Evolutionary conservation across 2,329 filamentous ascomycete species (phyloP).

Genomic region (Paecilomyces niveus): DNA sequence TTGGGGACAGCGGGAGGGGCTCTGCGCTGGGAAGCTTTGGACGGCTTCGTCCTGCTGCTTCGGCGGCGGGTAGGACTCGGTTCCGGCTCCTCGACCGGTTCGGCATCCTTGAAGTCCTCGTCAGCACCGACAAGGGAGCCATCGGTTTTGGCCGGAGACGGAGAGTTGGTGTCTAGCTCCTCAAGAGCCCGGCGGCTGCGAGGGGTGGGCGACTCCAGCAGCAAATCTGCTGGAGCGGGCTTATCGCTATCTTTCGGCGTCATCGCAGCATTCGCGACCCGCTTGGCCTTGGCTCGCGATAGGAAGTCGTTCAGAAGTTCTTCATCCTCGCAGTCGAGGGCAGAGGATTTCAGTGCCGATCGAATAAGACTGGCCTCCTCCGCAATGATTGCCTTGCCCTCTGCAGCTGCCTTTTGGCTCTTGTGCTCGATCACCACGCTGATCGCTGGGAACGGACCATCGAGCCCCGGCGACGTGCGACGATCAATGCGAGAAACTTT

Average conservation of each 20-base stretch:
- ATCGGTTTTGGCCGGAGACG: conserved; percentile 22
- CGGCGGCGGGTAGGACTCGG: conserved; percentile 25
- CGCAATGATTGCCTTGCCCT: conserved; percentile 19
- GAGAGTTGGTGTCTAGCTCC: conserved; percentile 31
- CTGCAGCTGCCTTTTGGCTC: conserved; percentile 7
- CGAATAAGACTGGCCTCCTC: conserved; percentile 26
- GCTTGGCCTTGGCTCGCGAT: conserved; percentile 34
- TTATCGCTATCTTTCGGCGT: conserved; percentile 12
- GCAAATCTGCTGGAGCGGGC: conserved; percentile 7
- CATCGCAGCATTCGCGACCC: conserved; percentile 26
- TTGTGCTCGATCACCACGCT: conserved; percentile 1
- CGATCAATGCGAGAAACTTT: not conserved
- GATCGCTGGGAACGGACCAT: not conserved
- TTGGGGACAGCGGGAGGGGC: conserved; percentile 24
- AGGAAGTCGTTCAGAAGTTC: conserved; percentile 34
- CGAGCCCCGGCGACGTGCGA: not conserved
- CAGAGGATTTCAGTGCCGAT: conserved; percentile 27
- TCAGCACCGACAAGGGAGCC: conserved; percentile 8
- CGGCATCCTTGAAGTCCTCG: conserved; percentile 3
- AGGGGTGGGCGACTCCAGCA: conserved; percentile 19
- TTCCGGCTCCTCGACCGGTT: conserved; percentile 9
- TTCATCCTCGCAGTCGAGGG: conserved; percentile 32
- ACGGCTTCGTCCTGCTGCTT: conserved; percentile 24
- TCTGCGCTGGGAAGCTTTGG: conserved; percentile 16
- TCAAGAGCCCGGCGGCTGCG: conserved; percentile 28